A percentile compares a stretch with the other conserved stretches of the same genome.
Evolutionary conservation across 2,329 filamentous ascomycete species (phyloP).

Genomic region (Ceratocystis cubensis): DNA sequence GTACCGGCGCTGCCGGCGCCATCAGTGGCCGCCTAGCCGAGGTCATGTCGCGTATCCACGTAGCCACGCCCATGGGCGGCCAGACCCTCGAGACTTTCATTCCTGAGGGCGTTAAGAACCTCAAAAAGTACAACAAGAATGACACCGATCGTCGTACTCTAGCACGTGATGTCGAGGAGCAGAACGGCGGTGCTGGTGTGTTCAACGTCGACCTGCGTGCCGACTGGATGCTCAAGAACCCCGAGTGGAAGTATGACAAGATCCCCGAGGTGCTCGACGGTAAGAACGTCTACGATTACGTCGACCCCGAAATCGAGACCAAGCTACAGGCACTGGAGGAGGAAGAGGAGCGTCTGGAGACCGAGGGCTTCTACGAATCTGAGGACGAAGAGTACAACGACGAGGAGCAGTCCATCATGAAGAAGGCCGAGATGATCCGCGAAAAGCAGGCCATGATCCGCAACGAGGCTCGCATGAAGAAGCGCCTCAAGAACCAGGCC

Average conservation of each 20-base stretch:
- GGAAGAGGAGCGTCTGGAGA: constrained; percentile 85
- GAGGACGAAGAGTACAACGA: constrained; percentile 72
- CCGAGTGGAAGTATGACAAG: constrained; percentile 92
- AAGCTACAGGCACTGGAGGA: constrained; percentile 87
- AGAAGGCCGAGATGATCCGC: constrained; percentile 89
- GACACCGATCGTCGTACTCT: constrained; percentile 75
- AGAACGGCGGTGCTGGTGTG: constrained; percentile 89
- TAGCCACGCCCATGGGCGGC: constrained; percentile 82
- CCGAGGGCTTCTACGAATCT: constrained; percentile 86
- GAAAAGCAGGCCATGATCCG: constrained; percentile 87
- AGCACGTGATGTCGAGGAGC: constrained; percentile 76
- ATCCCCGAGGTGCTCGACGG: constrained; percentile 90
- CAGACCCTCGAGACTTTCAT: constrained; percentile 70
- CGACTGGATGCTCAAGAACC: constrained; percentile 75
- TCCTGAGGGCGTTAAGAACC: constrained; percentile 66
- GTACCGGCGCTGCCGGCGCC: constrained; percentile 61
- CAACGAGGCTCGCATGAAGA: constrained; percentile 91
- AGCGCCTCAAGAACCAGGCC: constrained; percentile 92
- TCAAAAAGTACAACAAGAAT: constrained; percentile 79
- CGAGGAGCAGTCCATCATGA: constrained; percentile 73
- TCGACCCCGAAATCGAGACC: constrained; percentile 90
- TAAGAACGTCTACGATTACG: constrained; percentile 94
- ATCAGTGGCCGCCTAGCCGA: constrained; percentile 75
- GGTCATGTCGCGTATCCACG: constrained; percentile 87
- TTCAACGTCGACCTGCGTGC: constrained; percentile 87